Evolutionary conservation across 164 flowering plant species (phyloP), one percentile per base, ranked within the genome.

Genomic region (Chimonanthus praecox): DNA sequence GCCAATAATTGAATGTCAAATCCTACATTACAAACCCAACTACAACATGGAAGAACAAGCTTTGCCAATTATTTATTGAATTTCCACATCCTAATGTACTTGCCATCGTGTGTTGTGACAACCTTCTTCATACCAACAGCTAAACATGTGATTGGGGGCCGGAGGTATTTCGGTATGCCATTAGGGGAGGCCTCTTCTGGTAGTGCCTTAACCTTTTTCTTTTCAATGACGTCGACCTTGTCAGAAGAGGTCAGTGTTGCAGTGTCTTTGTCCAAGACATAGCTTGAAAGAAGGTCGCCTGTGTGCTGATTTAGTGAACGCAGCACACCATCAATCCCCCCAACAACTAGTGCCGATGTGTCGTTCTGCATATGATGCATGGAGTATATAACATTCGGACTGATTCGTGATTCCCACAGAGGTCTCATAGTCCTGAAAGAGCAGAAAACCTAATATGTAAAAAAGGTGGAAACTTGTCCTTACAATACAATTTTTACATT

Each of bases 81-180:
- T 78, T 84, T 91, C 99, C 97, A 94, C 64, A 90, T n/a, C 71
- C 85, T 85, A 18, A 91, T 84, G 71, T 80, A 73, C 70, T 83
- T 83, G 71, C 81, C 82, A 76, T 82, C 82, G 75, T 92, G 97
- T 13, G 92, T 77, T 20, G 98, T 92, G 70, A 92, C 89, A 71
- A 91, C 87, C 74, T 94, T 94, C 79, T 87, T 84, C 96, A 90
- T 89, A 50, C 99, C 99, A 58, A 92, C 97, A 58, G 93, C 95
- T 79, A 94, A 77, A 76, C 93, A 87, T 18, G 85, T 86, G 74
- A 94, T 89, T 66, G 90, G 86, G 69, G 95, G 96, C 75, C 95
- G 82, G 64, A 18, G 5, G 6, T 68, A 70, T 76, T 70, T 85
- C 0, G 87, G 92, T 73, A 90, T 78, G 20, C 64, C 74, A 73